Percentiles rank a stretch among this genome's conserved stretches.
Conservation (phyloP, 2,329 filamentous ascomycete genomes). For the Ciborinia camelliae region DNA sequence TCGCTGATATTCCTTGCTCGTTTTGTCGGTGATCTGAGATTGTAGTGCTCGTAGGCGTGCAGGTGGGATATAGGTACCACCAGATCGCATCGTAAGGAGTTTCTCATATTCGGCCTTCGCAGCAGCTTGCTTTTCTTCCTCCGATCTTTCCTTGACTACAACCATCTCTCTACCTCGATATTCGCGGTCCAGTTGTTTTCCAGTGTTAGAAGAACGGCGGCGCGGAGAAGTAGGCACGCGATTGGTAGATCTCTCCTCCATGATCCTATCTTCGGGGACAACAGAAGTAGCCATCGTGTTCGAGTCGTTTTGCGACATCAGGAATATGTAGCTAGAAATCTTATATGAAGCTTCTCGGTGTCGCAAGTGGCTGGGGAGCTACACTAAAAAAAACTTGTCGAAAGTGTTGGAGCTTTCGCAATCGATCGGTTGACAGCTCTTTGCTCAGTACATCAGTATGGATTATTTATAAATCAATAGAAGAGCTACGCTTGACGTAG, state of each 20-base stretch:
- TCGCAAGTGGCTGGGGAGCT: background rate
- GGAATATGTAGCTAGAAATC: background rate
- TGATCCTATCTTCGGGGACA: slow-evolving; percentile 25
- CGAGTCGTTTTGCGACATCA: background rate
- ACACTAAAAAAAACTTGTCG: background rate
- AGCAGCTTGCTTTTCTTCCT: slow-evolving; percentile 81
- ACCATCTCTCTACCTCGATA: slow-evolving; percentile 25
- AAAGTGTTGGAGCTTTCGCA: background rate
- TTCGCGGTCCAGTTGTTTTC: slow-evolving; percentile 20
- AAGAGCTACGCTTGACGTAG: background rate
- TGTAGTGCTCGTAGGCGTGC: slow-evolving; percentile 87
- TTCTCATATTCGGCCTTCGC: slow-evolving; percentile 94
- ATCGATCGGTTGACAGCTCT: background rate
- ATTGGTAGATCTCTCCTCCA: slow-evolving; percentile 21
- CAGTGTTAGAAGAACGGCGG: slow-evolving; percentile 30
- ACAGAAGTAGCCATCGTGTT: slow-evolving; percentile 8
- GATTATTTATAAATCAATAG: background rate
- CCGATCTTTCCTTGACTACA: slow-evolving; percentile 46
- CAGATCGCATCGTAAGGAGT: slow-evolving; percentile 86
- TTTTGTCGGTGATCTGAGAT: slow-evolving; percentile 95
- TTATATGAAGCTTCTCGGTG: background rate
- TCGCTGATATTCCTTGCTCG: slow-evolving; percentile 93
- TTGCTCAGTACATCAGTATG: background rate
- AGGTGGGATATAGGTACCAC: slow-evolving; percentile 94
- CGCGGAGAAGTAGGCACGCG: slow-evolving; percentile 25